These are phyloP conservation scores for Phytopythium aichiense DNA, from an alignment of 352 stramenopile species.

Conservation along the genomic window DNA sequence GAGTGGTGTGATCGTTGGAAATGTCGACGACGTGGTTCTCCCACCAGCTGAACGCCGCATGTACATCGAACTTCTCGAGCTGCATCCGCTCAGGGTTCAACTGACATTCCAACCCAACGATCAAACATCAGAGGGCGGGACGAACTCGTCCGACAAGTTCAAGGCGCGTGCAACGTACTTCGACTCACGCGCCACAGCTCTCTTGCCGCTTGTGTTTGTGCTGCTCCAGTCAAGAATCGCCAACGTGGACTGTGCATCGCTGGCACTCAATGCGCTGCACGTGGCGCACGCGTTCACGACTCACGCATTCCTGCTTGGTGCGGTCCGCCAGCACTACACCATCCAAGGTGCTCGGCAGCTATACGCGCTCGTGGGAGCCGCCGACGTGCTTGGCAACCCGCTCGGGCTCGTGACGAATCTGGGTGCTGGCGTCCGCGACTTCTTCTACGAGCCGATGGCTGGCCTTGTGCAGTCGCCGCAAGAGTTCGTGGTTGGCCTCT, in stretches of 20 bases:
- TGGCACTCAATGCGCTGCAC: constrained; percentile 82
- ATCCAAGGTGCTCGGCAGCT: constrained; percentile 76
- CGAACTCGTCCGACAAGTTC: constrained; percentile 8
- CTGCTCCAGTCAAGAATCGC: constrained; percentile 60
- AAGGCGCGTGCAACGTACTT: constrained; percentile 22
- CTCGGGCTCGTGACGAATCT: constrained; percentile 87
- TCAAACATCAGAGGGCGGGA: constrained; percentile 15
- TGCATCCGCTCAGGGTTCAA: constrained; percentile 77
- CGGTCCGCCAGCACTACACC: constrained; percentile 80
- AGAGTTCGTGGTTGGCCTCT: constrained; percentile 87
- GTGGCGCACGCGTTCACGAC: constrained; percentile 81
- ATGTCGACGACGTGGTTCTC: constrained; percentile 4
- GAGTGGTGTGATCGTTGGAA: neutral
- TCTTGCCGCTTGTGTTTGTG: constrained; percentile 54
- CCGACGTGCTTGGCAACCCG: constrained; percentile 89
- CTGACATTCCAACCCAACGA: constrained; percentile 75
- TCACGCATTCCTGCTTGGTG: constrained; percentile 58
- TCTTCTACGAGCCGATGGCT: constrained; percentile 89
- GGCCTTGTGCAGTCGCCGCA: constrained; percentile 84
- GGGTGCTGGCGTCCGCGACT: constrained; percentile 84
- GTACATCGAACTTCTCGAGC: constrained; percentile 83
- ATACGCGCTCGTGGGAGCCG: constrained; percentile 66
- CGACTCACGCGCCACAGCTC: constrained; percentile 33
- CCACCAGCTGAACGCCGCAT: constrained; percentile 51
- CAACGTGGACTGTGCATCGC: constrained; percentile 74